phyloP scores from a whole-genome alignment of 2,329 filamentous ascomycete genomes.

The Cadophora gregata region DNA sequence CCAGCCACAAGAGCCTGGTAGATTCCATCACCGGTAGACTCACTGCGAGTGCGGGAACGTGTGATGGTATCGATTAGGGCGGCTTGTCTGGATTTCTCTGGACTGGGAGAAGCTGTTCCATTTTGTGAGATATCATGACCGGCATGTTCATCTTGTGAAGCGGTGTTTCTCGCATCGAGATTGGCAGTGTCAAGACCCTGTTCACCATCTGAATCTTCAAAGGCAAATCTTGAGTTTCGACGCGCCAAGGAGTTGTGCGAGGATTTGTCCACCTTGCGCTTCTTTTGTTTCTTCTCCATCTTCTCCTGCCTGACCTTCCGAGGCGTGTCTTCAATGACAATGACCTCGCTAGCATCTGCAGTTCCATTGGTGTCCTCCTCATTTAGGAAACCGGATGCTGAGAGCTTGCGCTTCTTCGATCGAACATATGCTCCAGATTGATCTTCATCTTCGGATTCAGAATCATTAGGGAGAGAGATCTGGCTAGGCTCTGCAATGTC shows the following conservation, averaged over 20 bases:
- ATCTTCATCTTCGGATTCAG: too few species aligned
- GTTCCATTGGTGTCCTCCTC: not conserved
- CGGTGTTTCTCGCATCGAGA: not conserved
- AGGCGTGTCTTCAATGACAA: not conserved
- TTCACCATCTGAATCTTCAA: not conserved
- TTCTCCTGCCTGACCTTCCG: conserved; percentile 15
- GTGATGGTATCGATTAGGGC: conserved; percentile 11
- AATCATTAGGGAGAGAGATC: too few species aligned
- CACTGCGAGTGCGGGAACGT: not conserved
- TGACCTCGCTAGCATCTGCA: not conserved
- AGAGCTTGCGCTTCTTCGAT: not conserved
- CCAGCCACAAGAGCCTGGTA: not conserved
- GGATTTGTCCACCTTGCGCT: conserved; percentile 4
- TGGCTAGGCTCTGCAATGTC: too few species aligned
- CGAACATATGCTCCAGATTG: too few species aligned
- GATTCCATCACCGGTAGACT: not conserved
- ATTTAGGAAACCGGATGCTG: not conserved
- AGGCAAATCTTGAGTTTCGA: not conserved
- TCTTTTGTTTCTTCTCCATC: conserved; percentile 16
- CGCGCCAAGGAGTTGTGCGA: not conserved
- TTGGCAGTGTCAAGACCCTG: not conserved
- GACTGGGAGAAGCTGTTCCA: not conserved
- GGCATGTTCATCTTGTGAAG: not conserved
- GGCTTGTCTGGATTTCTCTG: not conserved
- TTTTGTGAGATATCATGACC: too few species aligned